Percentiles rank a stretch among this genome's conserved stretches.
Evolutionary conservation across 176 grass and related monocot genomes (phyloP).

Genomic region (Paspalum notatum): DNA sequence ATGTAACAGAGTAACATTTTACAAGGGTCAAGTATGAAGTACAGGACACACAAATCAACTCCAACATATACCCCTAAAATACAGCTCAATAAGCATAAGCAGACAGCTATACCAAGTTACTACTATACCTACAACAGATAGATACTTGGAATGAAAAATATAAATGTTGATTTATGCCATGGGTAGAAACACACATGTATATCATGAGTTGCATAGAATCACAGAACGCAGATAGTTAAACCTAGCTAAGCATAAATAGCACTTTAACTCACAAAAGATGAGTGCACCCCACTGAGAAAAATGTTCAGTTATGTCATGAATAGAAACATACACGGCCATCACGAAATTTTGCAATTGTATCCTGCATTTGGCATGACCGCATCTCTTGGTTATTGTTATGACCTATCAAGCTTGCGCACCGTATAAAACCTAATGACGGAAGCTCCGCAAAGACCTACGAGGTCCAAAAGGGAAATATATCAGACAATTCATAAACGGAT

Average conservation of each 20-base stretch:
- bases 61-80: background rate
- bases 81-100: background rate
- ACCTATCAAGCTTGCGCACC: constrained; percentile 93
- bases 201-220: constrained; percentile 46
- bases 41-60: constrained; percentile 7
- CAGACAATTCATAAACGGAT: constrained; percentile 33
- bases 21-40: constrained; percentile 7
- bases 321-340: constrained; percentile 86
- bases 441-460: constrained; percentile 87
- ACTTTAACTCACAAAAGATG: constrained; percentile 19
- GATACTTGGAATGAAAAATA: background rate
- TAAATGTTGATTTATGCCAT: constrained; percentile 28
- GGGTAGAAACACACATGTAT: constrained; percentile 55
- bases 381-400: constrained; percentile 99
- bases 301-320: constrained; percentile 25
- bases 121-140: background rate
- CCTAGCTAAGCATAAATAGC: constrained; percentile 9
- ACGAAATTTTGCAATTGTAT: constrained; percentile 94
- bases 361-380: constrained; percentile 96
- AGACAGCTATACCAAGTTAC: background rate
- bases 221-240: constrained; percentile 13
- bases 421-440: constrained; percentile 89
- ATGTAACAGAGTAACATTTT: constrained; percentile 21
- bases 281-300: background rate
- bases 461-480: constrained; percentile 29